These are phyloP conservation scores for Pyrenochaeta sp. DNA, from an alignment of 2,329 filamentous ascomycete species.

Conservation along the genomic window DNA sequence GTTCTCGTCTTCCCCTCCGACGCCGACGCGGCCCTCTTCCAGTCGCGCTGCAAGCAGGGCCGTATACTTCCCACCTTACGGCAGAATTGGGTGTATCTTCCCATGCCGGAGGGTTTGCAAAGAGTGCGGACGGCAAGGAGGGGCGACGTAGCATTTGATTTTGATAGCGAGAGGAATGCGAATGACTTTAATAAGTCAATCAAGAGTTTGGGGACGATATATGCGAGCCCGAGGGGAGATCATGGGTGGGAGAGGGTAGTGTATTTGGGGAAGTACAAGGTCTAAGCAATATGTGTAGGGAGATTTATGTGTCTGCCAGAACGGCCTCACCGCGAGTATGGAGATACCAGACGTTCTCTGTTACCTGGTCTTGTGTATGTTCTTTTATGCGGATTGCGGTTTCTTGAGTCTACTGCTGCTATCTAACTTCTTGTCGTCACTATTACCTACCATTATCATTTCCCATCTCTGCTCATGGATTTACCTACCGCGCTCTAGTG, in stretches of 20 bases:
- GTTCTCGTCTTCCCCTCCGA: constrained; percentile 27
- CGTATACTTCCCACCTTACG: constrained; percentile 21
- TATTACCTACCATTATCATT: not conserved
- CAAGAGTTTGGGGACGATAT: constrained; percentile 20
- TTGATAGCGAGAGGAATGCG: constrained; percentile 23
- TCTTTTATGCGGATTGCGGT: not conserved
- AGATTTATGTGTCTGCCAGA: not conserved
- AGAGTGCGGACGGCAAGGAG: constrained; percentile 24
- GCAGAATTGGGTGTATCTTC: constrained; percentile 30
- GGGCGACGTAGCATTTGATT: constrained; percentile 32
- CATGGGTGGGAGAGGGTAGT: constrained; percentile 21
- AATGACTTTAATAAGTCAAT: constrained; percentile 24
- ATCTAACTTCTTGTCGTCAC: not conserved
- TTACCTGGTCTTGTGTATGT: not conserved
- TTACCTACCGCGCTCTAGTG: not conserved
- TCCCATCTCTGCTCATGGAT: not conserved
- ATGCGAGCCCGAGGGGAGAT: constrained; percentile 16
- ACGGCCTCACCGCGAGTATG: not conserved
- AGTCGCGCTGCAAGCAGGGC: constrained; percentile 29
- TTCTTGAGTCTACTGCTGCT: not conserved
- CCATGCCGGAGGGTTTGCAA: constrained; percentile 28
- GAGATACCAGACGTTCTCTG: not conserved
- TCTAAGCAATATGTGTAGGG: not conserved
- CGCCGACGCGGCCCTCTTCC: constrained; percentile 27
- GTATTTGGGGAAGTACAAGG: constrained; percentile 25